Evolutionary conservation across 345 rosid species (phyloP), one percentile per base, ranked within the genome.

Genomic region (Trapa incisa): DNA sequence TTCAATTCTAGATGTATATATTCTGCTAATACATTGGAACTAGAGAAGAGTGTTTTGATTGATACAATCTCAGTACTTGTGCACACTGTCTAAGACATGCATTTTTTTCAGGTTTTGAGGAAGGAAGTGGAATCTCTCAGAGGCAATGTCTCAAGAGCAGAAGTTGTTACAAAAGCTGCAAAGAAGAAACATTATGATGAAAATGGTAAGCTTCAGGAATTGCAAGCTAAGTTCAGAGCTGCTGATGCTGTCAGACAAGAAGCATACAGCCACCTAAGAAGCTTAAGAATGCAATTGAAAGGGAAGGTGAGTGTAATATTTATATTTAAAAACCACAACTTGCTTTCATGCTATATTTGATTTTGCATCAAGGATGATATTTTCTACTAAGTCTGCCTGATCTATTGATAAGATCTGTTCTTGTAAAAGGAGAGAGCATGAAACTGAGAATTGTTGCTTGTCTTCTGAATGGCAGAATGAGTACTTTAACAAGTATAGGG

Each of bases 181-280:
- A 82, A 69, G 76, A 80, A 77, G 71, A 82, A 75, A 71, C 76
- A 74, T 60, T 68, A 72, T 50, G 87, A 79, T 53, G 84, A 78
- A 74, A 70, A 76, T 66, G 78, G 76, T 39, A 86, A 62, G 69
- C 75, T 82, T 38, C 75, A 75, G 61, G 73, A 77, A 74, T 75
- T 87, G 81, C 76, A 67, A 56, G 65, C 64, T 65, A 77, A 72
- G 69, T 86, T 81, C 70, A 79, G 70, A 75, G 81, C 79, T 77
- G 98, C 95, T 16, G 79, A 86, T 80, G 81, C 71, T 60, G 75
- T 79, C 60, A 87, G 96, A 47, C 98, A 92, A 70, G 81, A 85
- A 65, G 92, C 89, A 41, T 92, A 82, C 77, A 73, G 8, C n/a
- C 84, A 72, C 73, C 71, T 87, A 58, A 83, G 78, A 48, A 72